Conservation (phyloP, 495 filamentous ascomycete genomes). For the Neurospora sp. region DNA sequence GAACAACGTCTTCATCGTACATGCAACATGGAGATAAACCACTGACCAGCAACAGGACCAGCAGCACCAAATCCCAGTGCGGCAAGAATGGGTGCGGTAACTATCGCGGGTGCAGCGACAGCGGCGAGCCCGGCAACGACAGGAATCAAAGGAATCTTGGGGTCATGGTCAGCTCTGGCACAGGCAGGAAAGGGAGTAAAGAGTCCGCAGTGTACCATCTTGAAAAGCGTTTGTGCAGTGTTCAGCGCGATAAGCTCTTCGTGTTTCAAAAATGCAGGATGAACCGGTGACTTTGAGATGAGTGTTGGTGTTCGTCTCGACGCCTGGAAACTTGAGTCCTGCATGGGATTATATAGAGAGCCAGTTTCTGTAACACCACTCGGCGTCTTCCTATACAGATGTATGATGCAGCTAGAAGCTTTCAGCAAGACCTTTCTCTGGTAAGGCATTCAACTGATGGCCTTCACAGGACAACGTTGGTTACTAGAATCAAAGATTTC, state of each 20-base stretch:
- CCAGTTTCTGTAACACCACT: not conserved
- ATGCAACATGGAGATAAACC: too few species aligned
- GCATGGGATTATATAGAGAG: not conserved
- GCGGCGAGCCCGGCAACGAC: not conserved
- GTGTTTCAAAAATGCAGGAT: not conserved
- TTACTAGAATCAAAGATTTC: not conserved
- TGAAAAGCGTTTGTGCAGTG: not conserved
- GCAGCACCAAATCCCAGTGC: not conserved
- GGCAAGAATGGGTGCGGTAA: not conserved
- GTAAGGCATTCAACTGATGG: not conserved
- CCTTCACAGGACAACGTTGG: not conserved
- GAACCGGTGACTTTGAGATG: not conserved
- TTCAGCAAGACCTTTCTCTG: not conserved
- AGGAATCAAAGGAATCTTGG: not conserved
- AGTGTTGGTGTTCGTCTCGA: not conserved
- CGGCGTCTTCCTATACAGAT: not conserved
- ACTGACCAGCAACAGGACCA: not conserved
- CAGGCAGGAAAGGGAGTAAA: not conserved
- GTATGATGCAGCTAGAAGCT: not conserved
- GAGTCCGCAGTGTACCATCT: not conserved
- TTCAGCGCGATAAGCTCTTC: not conserved
- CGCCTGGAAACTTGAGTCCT: not conserved
- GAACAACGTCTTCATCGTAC: too few species aligned
- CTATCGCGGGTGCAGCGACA: not conserved
- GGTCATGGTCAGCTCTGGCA: not conserved